phyloP scores from a whole-genome alignment of 2,329 filamentous ascomycete species.

The Trichoderma oligosporum region DNA sequence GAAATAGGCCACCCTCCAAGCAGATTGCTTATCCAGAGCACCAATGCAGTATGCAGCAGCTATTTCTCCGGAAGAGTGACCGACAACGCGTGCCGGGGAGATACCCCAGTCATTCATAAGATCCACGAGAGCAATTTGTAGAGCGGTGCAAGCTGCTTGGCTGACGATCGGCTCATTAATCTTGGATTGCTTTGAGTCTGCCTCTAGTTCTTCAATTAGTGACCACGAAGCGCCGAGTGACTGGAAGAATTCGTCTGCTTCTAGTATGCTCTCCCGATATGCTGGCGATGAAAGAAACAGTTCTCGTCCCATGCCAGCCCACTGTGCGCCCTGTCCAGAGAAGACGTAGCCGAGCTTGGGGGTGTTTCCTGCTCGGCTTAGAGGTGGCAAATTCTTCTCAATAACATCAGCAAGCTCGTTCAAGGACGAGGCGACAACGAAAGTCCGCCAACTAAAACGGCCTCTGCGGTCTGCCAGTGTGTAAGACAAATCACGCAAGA shows the following conservation, averaged over 20 bases:
- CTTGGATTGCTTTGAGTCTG: neutral
- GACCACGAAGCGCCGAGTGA: slow-evolving; percentile 8
- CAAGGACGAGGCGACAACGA: neutral
- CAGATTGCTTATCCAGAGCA: slow-evolving; percentile 20
- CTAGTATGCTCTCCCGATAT: neutral
- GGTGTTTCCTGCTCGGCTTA: no score
- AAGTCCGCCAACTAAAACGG: slow-evolving; percentile 1
- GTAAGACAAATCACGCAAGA: neutral
- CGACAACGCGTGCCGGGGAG: slow-evolving; percentile 22
- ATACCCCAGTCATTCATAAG: slow-evolving; percentile 20
- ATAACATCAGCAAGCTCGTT: no score
- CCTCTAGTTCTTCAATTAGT: slow-evolving; percentile 2
- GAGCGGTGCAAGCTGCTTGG: slow-evolving; percentile 24
- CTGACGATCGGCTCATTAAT: slow-evolving; percentile 23
- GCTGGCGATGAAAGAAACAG: neutral
- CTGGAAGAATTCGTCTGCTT: neutral
- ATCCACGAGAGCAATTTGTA: slow-evolving; percentile 26
- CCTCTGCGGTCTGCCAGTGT: neutral
- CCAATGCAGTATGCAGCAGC: slow-evolving; percentile 38
- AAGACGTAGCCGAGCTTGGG: slow-evolving; percentile 4
- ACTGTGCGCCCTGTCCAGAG: slow-evolving; percentile 10
- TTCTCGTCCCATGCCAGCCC: neutral
- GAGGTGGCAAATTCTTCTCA: no score
- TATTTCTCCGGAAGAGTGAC: slow-evolving; percentile 30
- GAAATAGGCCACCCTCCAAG: slow-evolving; percentile 27